Evolutionary conservation across 495 filamentous ascomycete species (phyloP).

Genomic region (Podospora sp.): DNA sequence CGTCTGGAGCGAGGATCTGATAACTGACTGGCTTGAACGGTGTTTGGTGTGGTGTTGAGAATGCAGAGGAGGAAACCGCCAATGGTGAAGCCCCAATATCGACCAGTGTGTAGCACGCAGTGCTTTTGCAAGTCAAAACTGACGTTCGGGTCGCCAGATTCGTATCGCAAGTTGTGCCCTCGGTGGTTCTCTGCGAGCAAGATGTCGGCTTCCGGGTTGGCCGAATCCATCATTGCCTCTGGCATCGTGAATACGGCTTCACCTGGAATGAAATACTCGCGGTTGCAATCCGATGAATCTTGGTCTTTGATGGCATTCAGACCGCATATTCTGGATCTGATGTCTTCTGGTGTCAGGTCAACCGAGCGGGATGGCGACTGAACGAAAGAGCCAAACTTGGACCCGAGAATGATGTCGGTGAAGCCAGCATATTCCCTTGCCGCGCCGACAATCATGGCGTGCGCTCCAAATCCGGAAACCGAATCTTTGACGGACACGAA

Average conservation of each 20-base stretch:
- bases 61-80: conserved; percentile 21
- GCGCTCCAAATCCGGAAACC: neutral
- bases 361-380: neutral
- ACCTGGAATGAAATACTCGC: conserved; percentile 20
- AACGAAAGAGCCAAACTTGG: conserved; percentile 3
- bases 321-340: neutral
- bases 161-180: conserved; percentile 16
- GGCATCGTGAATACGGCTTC: conserved; percentile 11
- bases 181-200: conserved; percentile 21
- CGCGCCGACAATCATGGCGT: conserved; percentile 5
- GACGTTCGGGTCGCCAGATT: conserved; percentile 2
- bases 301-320: neutral
- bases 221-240: conserved; percentile 4
- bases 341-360: neutral
- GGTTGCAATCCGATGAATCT: conserved; percentile 1
- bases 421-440: conserved; percentile 15
- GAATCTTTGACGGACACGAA: neutral
- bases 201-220: conserved; percentile 18
- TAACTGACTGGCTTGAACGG: conserved; percentile 12
- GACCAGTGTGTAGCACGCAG: conserved; percentile 15
- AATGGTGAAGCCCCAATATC: conserved; percentile 8
- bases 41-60: conserved; percentile 11
- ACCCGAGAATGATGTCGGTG: conserved; percentile 15
- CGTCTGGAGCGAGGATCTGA: neutral
- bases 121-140: conserved; percentile 10